Evolutionary conservation across 257 asterid genomes (phyloP).

Genomic region (Solanum chilense): DNA sequence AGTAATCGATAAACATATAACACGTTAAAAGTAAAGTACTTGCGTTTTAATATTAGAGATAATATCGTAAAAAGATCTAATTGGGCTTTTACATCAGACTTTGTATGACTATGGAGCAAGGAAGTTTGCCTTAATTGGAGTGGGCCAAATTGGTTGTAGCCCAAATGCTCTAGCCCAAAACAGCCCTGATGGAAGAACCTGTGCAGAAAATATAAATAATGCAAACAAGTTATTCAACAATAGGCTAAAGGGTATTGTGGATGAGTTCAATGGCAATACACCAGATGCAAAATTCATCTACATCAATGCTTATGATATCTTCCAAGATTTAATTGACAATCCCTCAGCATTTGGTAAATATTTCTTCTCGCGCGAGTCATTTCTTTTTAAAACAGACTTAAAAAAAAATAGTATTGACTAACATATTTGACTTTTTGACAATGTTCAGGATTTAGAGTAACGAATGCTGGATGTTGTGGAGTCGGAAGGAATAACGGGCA

Average conservation of each 20-base stretch:
- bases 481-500: slow-evolving; percentile 97
- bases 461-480: slow-evolving; percentile 88
- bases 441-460: slow-evolving; percentile 57
- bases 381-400: background rate
- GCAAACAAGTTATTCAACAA: slow-evolving; percentile 68
- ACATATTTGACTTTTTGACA: background rate
- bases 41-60: background rate
- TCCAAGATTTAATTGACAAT: slow-evolving; percentile 60
- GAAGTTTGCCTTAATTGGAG: slow-evolving; percentile 56
- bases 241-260: slow-evolving; percentile 45
- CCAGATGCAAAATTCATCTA: slow-evolving; percentile 56
- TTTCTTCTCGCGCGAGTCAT: background rate
- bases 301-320: slow-evolving; percentile 67
- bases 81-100: slow-evolving; percentile 7
- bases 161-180: slow-evolving; percentile 91
- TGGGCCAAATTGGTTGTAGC: slow-evolving; percentile 92
- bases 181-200: slow-evolving; percentile 73
- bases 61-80: background rate
- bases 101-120: slow-evolving; percentile 69
- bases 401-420: background rate
- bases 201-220: slow-evolving; percentile 52
- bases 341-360: slow-evolving; percentile 62
- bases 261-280: slow-evolving; percentile 50
- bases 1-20: background rate
- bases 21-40: background rate